Base-by-base conservation (phyloP, 108 stramenopile species). In the Cyclotella choctawhatcheeana region DNA sequence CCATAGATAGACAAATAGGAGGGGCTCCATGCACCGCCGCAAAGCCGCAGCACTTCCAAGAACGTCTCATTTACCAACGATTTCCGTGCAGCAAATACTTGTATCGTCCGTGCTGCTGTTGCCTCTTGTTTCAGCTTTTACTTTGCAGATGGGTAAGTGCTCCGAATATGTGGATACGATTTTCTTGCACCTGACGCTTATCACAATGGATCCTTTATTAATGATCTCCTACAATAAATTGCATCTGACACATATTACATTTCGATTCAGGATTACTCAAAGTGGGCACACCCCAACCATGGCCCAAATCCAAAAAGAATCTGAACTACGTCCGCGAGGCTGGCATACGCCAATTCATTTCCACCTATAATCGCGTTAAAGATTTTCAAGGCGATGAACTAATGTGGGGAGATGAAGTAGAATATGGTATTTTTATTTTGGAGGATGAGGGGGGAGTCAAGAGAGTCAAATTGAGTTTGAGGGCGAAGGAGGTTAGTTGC, bases 381-480 rank as follows among this genome's bases (percentile, higher is more conserved):
- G 89, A 98, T 78, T 83, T 97, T 13, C 85, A 92, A 64, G 89
- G 92, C 26, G 96, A 99, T 72, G 96, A 96, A 69, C 82, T 99
- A 25, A 61, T 95, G 30, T 99, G 97, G 97, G 99, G 99, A 33
- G 99, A 99, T 73, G 99, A 99, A 82, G 89, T 99, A 64, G 99
- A 99, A 83, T 97, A 96, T 76, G 97, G 96, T 7, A 82, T 98
- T 32, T 96, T 99, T 80, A 72, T 82, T 66, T 56, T 98, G 27
- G 97, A 97, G 51, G 21, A 52, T 5, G 20, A n/a, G 65, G 56
- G 74, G 1, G 87, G 94, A 27, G 71, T 82, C 5, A 94, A 92
- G 69, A 93, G 93, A 43, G 79, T 97, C 44, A 86, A 95, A 24
- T 62, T 97, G 44, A 82, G 82, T 58, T 81, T 95, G 72, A 84